Base-by-base conservation (phyloP, 1,284 basidiomycete species). In the Hortiboletus rubellus region DNA sequence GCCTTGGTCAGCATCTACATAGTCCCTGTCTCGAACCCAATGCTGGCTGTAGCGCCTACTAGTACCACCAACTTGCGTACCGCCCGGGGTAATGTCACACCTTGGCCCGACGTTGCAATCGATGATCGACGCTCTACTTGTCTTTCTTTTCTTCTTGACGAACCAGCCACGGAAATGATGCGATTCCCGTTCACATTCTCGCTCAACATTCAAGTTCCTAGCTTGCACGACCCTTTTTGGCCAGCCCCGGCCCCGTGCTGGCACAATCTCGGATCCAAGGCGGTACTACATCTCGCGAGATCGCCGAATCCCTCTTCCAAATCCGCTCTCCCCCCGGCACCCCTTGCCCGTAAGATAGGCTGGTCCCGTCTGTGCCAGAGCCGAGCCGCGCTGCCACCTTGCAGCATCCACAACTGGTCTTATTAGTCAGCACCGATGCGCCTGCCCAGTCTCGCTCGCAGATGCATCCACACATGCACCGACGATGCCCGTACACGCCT, bases 101-200 rank as follows among this genome's bases (percentile, higher is more conserved):
- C 22, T 22, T 22, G 22, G 22, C 36, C 37, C 36, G 15, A 22
- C 22, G 22, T 22, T 22, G 22, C 22, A 22, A 22, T 22, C 22
- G 22, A 22, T 22, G 2, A 43, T 60, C 27, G 8, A 30, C 46
- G 3, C 34, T 48, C 46, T 38, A n/a, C 40, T 22, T 30, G 22
- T 52, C 40, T 34, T 0, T 57, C 31, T 3, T 22, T 46, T 40
- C 42, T 14, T 46, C 18, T 22, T 54, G 55, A 69, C 59, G 61
- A 65, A 60, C 36, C 14, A 46, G 45, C 57, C 33, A 71, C 71
- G 71, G 67, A 57, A 43, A 49, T 48, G 17, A 83, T 85, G 81
- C 72, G 79, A 5, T 86, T 86, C 65, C 78, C 83, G 14, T 89
- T 89, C 69, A 86, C 85, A 47, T 89, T 89, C 74, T 80, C 70